These are phyloP conservation scores for Barbarea vulgaris DNA, from an alignment of 345 rosid species.

Conservation along the genomic window DNA sequence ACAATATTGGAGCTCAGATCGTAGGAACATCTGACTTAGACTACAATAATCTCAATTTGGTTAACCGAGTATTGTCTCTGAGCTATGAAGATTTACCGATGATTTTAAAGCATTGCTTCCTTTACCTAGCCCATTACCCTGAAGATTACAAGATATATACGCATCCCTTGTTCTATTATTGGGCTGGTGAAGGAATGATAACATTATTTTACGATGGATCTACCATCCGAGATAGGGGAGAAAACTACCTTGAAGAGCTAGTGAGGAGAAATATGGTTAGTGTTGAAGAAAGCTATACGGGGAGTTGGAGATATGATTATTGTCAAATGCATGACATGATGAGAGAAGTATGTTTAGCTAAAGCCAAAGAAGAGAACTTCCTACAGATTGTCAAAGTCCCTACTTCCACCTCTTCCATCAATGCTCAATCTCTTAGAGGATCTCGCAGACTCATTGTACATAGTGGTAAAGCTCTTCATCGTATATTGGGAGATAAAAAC, in stretches of 20 bases:
- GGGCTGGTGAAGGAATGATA: conserved; percentile 48
- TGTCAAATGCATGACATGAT: not conserved
- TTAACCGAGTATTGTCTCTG: not conserved
- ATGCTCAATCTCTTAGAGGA: not conserved
- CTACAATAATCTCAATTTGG: not conserved
- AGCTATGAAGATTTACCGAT: conserved; percentile 16
- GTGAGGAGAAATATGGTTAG: conserved; percentile 9
- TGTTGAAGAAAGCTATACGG: not conserved
- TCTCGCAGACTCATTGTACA: not conserved
- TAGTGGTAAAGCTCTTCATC: not conserved
- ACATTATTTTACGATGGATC: not conserved
- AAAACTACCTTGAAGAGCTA: not conserved
- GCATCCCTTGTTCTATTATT: conserved; percentile 19
- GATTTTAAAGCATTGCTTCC: conserved; percentile 11
- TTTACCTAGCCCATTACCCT: conserved; percentile 5
- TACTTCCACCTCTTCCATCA: not conserved
- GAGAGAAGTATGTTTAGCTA: not conserved
- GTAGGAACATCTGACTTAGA: not conserved
- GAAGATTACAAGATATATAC: conserved; percentile 30
- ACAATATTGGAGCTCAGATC: too few species aligned
- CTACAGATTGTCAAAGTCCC: not conserved
- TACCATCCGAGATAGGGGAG: conserved; percentile 2
- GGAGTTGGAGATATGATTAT: rapidly evolving
- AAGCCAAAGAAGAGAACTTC: not conserved
- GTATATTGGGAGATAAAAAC: not conserved